Conservation (phyloP, 225 moss, liverwort and hornwort genomes). For the Asterella californica region DNA sequence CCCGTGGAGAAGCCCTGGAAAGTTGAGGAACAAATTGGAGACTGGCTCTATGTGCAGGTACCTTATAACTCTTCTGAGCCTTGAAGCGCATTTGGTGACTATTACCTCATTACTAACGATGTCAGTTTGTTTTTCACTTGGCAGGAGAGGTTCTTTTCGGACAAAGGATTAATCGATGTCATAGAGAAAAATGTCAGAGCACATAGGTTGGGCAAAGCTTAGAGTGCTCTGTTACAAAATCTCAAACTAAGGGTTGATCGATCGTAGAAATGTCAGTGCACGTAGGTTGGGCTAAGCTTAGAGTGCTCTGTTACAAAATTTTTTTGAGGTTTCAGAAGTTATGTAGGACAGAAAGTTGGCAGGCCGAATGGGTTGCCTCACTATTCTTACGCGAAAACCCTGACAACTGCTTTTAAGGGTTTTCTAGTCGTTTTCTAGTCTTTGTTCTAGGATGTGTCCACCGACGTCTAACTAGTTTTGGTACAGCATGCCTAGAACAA, state of each 20-base stretch:
- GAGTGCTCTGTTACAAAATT: background rate
- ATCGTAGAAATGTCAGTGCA: too few relatives aligned
- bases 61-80: too few relatives aligned
- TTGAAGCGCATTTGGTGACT: too few relatives aligned
- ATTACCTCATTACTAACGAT: background rate
- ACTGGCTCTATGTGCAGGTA: conserved; percentile 32
- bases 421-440: background rate
- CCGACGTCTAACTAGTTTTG: background rate
- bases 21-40: conserved; percentile 30
- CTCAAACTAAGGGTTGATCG: background rate
- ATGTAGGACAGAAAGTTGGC: background rate
- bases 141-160: conserved; percentile 30
- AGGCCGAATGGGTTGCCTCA: background rate
- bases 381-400: background rate
- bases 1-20: conserved; percentile 24
- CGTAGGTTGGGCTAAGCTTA: too few relatives aligned
- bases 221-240: background rate
- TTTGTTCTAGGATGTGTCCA: background rate
- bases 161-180: conserved; percentile 24
- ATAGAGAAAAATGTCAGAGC: conserved; percentile 29
- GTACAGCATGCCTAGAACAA: background rate
- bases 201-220: background rate
- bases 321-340: background rate
- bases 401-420: background rate
- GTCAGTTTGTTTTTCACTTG: background rate